Evolutionary conservation across 2,329 filamentous ascomycete genomes (phyloP), one percentile per base, ranked within the genome.

Genomic region (Sporothrix schenckii): DNA sequence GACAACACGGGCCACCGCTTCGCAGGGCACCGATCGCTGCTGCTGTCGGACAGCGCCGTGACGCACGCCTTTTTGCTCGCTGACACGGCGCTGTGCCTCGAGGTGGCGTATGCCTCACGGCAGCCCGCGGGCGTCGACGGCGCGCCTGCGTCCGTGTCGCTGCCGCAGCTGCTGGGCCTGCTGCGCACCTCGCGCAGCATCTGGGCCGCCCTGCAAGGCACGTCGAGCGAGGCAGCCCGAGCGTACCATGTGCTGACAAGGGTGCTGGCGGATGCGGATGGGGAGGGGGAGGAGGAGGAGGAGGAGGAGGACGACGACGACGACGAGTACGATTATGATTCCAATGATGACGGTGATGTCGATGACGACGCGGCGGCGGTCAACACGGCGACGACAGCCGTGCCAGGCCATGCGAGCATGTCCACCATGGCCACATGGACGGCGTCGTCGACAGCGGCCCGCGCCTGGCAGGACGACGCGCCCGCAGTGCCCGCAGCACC

Each of bases 41-140:
- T 83, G 58, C 72, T 83, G 19, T 21, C 47, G 10, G 79, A 79
- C 13, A 81, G 81, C 3, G 73, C 83, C 3, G 77, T 81, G 66
- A 79, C 78, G 2, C 80, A 83, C 69, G 82, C 83, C 71, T 84
- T 85, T 61, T 76, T 85, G 9, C 77, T 84, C 2, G 83, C 83
- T 1, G 81, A 81, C 56, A 84, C 83, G 71, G 78, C 85, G 24
- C 74, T 85, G 4, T 81, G 82, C 50, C 76, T 83, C 3, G 82
- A 84, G 58, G 54, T 76, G 19, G 69, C 69, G 53, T 71, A 71
- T 44, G n/a, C 52, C 9, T 53, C 50, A 1, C 54, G 54, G 0
- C 47, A 54, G n/a, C 75, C 13, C 72, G 77, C 41, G 3, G 63
- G 44, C 24, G 69, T 60, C 10, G 44, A 24, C 39, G 34, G 69